Base-by-base conservation (phyloP, 2,329 filamentous ascomycete genomes). In the Botrytis deweyae region DNA sequence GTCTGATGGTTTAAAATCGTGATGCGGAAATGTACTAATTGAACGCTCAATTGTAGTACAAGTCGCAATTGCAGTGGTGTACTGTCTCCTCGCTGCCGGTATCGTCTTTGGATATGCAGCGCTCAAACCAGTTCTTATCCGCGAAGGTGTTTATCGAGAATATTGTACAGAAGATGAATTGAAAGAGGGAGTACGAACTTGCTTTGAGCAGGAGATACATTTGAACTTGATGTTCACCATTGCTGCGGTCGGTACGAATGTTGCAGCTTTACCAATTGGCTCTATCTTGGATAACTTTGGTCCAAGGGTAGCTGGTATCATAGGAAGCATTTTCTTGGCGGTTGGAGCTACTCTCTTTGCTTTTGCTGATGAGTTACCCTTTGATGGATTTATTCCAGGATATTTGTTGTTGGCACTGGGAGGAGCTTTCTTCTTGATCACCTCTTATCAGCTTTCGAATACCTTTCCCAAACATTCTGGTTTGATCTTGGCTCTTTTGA, bases 171-270 rank as follows among this genome's bases (percentile, higher is more conserved):
- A 84, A 71, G 81, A 87, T 66, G 86, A 88, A 79, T 73, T 88
- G 33, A 82, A 86, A 1, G 80, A 85, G 7, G 84, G 84, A 4
- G 83, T 85, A 1, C 83, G 84, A 73, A 84, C 88, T 29, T 91
- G 89, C 80, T 88, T 87, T 75, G 84, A 85, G 75, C 89, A 91
- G 78, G 88, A 89, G 79, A 88, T 90, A 71, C 87, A 86, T 74
- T 87, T 97, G 73, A 97, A 97, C 81, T 85, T 97, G 77, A 97
- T 97, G 93, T 97, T 97, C 85, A 97, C 94, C 9, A 88, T 94
- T 59, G 94, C 94, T 20, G 94, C 94, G 22, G 94, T 97, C 16
- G 92, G 89, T 10, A 97, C 94, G 58, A 97, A 97, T 79, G 92
- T 97, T 20, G 93, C 90, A 59, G 94, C 95, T 20, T 86, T 97